Evolutionary conservation across 352 stramenopile species (phyloP).

Genomic region (Elongisporangium prolatum): DNA sequence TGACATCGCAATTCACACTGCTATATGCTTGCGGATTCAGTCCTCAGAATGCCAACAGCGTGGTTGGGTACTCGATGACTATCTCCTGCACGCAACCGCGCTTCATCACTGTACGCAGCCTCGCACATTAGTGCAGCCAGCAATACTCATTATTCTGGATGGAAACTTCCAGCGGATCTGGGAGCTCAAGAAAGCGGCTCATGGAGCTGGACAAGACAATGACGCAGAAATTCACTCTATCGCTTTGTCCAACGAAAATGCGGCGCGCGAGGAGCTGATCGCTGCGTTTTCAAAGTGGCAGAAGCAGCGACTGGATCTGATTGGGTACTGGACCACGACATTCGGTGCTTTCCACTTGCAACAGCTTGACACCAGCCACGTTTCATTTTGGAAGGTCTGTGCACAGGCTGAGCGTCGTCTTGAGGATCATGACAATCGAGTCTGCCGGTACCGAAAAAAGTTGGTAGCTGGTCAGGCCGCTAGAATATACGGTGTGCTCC

Average conservation of each 20-base stretch:
- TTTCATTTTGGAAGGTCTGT: constrained; percentile 42
- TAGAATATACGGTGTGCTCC: constrained; percentile 25
- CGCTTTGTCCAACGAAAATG: background rate
- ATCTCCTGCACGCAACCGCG: constrained; percentile 23
- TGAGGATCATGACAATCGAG: constrained; percentile 12
- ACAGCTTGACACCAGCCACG: constrained; percentile 28
- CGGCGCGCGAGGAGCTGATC: constrained; percentile 13
- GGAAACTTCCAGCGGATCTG: constrained; percentile 24
- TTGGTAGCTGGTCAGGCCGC: constrained; percentile 19
- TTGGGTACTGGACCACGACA: constrained; percentile 32
- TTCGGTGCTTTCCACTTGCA: constrained; percentile 48
- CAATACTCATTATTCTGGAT: constrained; percentile 49
- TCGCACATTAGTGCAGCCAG: constrained; percentile 23
- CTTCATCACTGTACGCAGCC: constrained; percentile 19
- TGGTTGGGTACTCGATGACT: constrained; percentile 67
- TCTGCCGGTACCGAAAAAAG: constrained; percentile 18
- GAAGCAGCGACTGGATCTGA: constrained; percentile 35
- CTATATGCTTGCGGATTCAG: constrained; percentile 36
- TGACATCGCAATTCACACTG: constrained; percentile 19
- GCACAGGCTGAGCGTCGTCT: constrained; percentile 22
- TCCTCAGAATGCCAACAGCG: constrained; percentile 49
- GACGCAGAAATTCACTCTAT: background rate
- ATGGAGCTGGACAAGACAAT: background rate
- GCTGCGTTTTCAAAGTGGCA: constrained; percentile 33
- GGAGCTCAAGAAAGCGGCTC: constrained; percentile 6